These are phyloP conservation scores for Samsoniella hepiali DNA, from an alignment of 2,329 filamentous ascomycete species.

Conservation along the genomic window DNA sequence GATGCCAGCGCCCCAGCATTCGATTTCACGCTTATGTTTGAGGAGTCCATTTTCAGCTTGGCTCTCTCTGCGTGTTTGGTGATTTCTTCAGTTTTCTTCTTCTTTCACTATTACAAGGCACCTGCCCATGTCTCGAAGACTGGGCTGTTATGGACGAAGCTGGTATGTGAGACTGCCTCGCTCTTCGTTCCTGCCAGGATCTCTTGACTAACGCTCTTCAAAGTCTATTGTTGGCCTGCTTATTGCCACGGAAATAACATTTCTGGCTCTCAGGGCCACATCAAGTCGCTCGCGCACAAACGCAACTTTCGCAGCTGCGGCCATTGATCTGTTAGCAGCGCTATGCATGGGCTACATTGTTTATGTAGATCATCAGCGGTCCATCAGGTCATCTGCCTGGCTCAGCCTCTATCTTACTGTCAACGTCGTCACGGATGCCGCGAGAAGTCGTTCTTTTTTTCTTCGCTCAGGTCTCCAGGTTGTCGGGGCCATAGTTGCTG, in stretches of 20 bases:
- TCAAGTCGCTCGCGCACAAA: no score
- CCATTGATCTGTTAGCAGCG: no score
- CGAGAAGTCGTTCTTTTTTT: neutral
- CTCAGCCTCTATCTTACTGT: no score
- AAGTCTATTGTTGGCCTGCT: neutral
- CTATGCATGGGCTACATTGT: no score
- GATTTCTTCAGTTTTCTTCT: neutral
- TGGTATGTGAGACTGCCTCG: neutral
- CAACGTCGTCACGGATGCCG: neutral
- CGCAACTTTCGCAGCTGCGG: no score
- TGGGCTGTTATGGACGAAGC: neutral
- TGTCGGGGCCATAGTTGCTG: neutral
- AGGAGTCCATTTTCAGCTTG: neutral
- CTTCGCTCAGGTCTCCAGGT: neutral
- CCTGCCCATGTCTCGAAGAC: neutral
- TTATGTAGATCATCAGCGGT: no score
- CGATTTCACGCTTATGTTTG: slow-evolving; percentile 2
- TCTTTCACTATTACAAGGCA: neutral
- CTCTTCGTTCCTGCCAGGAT: neutral
- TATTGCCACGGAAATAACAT: no score
- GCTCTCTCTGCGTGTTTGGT: neutral
- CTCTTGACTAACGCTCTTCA: neutral
- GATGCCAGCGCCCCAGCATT: neutral
- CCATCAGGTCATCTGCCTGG: no score
- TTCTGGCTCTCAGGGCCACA: no score